These are phyloP conservation scores for Musa troglodytarum DNA, from an alignment of 176 grass and related monocot species.

Conservation along the genomic window DNA sequence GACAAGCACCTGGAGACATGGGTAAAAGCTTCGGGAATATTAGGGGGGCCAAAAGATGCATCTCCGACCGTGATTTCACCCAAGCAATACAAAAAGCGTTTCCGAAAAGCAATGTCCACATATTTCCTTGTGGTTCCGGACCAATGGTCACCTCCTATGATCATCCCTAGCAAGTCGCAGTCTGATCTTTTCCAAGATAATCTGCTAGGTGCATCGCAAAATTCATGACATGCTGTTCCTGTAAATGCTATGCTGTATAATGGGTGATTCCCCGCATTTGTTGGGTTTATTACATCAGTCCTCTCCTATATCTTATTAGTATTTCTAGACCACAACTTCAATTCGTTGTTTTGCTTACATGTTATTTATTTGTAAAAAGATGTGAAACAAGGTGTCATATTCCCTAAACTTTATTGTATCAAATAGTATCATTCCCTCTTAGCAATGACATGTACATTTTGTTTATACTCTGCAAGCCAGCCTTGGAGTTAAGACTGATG, in stretches of 20 bases:
- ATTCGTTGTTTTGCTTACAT: neutral
- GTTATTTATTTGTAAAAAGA: neutral
- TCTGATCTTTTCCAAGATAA: constrained; percentile 36
- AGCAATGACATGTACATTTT: neutral
- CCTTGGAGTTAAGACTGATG: no score
- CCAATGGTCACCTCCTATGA: constrained; percentile 69
- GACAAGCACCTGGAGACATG: constrained; percentile 99
- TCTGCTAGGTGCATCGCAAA: constrained; percentile 29
- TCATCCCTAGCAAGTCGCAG: constrained; percentile 38
- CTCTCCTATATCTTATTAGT: neutral
- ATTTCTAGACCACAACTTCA: neutral
- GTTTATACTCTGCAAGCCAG: neutral
- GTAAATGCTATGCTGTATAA: constrained; percentile 12
- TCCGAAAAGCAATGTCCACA: constrained; percentile 90
- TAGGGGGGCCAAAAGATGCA: constrained; percentile 65
- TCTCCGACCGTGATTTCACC: constrained; percentile 88
- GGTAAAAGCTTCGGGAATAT: constrained; percentile 82
- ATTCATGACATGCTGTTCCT: constrained; percentile 10
- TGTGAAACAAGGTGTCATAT: constrained; percentile 1
- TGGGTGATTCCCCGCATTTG: constrained; percentile 4
- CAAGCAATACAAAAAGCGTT: constrained; percentile 91
- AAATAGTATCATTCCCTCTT: neutral
- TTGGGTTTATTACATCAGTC: neutral
- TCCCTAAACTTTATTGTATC: neutral
- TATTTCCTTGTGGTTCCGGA: constrained; percentile 98